phyloP scores from a whole-genome alignment of 139 green algal genomes.

The Haematococcus lacustris region DNA sequence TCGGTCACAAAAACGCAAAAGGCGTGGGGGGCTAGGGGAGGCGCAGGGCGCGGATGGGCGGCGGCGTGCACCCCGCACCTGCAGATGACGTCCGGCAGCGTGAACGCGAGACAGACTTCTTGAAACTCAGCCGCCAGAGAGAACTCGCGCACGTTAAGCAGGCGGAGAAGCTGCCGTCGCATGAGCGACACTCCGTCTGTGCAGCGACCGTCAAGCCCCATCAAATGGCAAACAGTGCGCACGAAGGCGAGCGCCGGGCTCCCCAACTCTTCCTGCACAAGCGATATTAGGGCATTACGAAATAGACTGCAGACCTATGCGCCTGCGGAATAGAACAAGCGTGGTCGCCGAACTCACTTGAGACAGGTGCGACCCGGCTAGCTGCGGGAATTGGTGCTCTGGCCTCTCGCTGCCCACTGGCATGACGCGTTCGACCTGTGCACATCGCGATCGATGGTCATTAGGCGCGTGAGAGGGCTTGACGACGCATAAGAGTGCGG shows the following conservation, averaged over 20 bases:
- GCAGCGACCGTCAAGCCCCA: conserved; percentile 65
- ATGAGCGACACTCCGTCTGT: conserved; percentile 52
- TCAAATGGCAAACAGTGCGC: conserved; percentile 57
- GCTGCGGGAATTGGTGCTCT: conserved; percentile 65
- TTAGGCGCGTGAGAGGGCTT: no score
- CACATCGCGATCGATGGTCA: no score
- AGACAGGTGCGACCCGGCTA: conserved; percentile 69
- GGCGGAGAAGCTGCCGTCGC: conserved; percentile 69
- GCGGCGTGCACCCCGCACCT: no score
- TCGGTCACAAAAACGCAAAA: conserved; percentile 6
- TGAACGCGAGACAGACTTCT: conserved; percentile 78
- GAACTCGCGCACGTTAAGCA: conserved; percentile 83
- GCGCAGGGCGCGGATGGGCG: no score
- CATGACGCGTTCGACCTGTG: conserved; percentile 6
- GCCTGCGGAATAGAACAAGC: no score
- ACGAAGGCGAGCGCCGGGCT: conserved; percentile 81
- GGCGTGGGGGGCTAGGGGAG: neutral
- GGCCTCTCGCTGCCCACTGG: conserved; percentile 24
- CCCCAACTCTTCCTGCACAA: conserved; percentile 58
- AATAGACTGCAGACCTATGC: no score
- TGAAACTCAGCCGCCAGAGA: conserved; percentile 50
- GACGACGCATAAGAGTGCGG: no score
- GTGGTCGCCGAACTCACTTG: conserved; percentile 33
- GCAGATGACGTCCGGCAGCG: conserved; percentile 83
- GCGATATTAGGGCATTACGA: no score